These are phyloP conservation scores for Chenopodium formosanum DNA, from an alignment of 148 eudicot genomes.

Conservation along the genomic window DNA sequence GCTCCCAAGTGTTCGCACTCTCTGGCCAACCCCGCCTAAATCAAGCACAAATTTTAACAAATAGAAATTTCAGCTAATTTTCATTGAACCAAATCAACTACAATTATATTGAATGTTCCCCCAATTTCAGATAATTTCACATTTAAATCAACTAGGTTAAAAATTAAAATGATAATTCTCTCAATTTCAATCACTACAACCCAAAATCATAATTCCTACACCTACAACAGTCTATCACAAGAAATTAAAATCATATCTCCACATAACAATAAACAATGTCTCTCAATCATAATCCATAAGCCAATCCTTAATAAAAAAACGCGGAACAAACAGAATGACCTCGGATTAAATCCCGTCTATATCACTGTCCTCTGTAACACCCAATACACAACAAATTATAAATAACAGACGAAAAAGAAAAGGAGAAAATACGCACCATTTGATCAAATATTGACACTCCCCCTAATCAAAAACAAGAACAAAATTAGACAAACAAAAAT, in stretches of 20 bases:
- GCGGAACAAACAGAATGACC: no score
- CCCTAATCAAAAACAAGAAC: constrained; percentile 45
- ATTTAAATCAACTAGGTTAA: background rate
- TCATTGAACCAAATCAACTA: background rate
- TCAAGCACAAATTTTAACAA: constrained; percentile 24
- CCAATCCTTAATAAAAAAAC: no score
- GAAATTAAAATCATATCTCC: no score
- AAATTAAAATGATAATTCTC: background rate
- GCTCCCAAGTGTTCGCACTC: constrained; percentile 96
- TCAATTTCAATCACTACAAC: background rate
- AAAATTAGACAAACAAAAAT: constrained; percentile 7
- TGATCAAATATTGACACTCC: constrained; percentile 78
- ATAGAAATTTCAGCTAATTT: constrained; percentile 3
- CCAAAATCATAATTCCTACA: background rate
- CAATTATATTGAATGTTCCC: background rate
- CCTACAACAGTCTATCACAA: no score
- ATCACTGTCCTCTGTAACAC: no score
- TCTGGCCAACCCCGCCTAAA: constrained; percentile 99
- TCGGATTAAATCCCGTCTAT: no score
- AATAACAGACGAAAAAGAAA: no score
- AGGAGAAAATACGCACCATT: constrained; percentile 61
- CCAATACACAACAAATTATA: no score
- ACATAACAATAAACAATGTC: no score
- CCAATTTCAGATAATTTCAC: background rate
- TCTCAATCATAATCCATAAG: no score